A percentile compares a stretch with the other conserved stretches of the same genome.
Evolutionary conservation across 768 basidiomycete genomes (phyloP).

Genomic region (Cantharellus cinnabarinus): DNA sequence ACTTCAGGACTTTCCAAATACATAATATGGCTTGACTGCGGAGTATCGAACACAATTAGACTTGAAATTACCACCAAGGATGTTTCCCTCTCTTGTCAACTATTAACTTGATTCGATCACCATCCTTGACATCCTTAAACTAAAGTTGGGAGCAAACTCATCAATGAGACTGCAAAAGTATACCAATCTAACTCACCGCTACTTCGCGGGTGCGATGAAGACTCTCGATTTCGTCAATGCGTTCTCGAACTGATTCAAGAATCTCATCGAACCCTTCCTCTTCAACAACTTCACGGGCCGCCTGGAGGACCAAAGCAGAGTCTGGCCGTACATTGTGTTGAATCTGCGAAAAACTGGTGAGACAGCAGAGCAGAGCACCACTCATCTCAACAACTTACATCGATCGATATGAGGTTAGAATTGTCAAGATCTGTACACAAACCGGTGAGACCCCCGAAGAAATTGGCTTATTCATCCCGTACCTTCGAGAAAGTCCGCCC

Average conservation of each 20-base stretch:
- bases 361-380: conserved; percentile 4
- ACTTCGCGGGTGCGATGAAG: conserved; percentile 59
- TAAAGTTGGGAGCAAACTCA: neutral
- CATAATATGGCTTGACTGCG: neutral
- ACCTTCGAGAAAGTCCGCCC: conserved; percentile 69
- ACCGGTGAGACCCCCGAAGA: neutral
- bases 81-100: neutral
- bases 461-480: conserved; percentile 8
- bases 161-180: neutral
- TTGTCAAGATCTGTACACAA: conserved; percentile 35
- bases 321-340: conserved; percentile 62
- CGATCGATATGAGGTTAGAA: conserved; percentile 56
- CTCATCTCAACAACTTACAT: conserved; percentile 26
- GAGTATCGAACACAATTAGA: neutral
- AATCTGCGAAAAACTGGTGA: conserved; percentile 22
- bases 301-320: conserved; percentile 54
- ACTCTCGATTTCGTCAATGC: conserved; percentile 77
- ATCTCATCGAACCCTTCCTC: conserved; percentile 67
- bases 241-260: conserved; percentile 46
- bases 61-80: neutral
- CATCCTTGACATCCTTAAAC: neutral
- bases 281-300: conserved; percentile 46
- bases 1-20: neutral
- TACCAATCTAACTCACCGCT: conserved; percentile 26
- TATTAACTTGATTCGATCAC: neutral